Percentiles rank a stretch among this genome's conserved stretches.
Evolutionary conservation across 2,329 filamentous ascomycete genomes (phyloP).

Genomic region (Amauroascus verrucosus): DNA sequence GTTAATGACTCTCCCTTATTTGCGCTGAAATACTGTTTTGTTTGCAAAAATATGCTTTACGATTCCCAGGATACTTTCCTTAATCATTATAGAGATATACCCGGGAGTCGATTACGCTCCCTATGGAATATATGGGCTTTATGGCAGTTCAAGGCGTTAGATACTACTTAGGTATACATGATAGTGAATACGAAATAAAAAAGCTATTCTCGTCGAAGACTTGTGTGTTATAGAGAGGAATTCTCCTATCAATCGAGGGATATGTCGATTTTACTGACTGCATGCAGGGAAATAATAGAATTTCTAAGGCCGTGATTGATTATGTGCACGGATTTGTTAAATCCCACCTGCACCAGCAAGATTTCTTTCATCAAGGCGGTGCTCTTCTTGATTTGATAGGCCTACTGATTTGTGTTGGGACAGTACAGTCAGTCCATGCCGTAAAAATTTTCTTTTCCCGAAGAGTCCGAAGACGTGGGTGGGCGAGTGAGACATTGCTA

Average conservation of each 20-base stretch:
- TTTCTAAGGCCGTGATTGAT: background rate
- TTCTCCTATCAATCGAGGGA: no score
- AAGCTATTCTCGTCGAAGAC: background rate
- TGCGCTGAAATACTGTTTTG: background rate
- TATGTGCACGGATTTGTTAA: no score
- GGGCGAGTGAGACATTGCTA: conserved; percentile 6
- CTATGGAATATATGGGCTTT: conserved; percentile 1
- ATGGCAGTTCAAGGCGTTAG: background rate
- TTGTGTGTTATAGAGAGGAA: no score
- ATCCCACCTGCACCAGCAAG: no score
- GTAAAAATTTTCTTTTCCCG: background rate
- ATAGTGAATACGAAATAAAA: background rate
- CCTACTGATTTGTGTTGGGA: background rate
- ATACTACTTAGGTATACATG: background rate
- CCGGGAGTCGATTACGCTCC: conserved; percentile 9
- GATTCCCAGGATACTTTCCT: conserved; percentile 6
- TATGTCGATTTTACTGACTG: no score
- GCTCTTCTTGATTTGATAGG: background rate
- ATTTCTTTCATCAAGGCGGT: background rate
- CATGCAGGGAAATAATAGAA: background rate
- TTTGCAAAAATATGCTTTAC: background rate
- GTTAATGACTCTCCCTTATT: background rate
- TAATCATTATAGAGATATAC: conserved; percentile 9
- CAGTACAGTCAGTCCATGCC: background rate
- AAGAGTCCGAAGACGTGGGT: background rate